Evolutionary conservation across 1,139 yeast species (phyloP).

Genomic region (Arxiozyma telluris): DNA sequence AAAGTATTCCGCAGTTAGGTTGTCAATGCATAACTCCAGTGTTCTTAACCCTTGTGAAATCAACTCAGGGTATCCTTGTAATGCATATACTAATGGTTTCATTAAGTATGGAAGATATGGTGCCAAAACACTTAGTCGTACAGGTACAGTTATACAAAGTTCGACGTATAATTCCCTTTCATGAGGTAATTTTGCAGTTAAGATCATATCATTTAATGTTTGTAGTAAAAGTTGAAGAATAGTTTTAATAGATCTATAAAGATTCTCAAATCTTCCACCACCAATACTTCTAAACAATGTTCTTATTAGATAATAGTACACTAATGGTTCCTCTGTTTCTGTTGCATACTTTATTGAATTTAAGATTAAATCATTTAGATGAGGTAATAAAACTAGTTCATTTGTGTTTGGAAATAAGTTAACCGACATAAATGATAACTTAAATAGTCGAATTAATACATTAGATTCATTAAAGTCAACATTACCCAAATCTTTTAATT

Average conservation of each 20-base stretch:
- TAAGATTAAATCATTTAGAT: conserved; percentile 70
- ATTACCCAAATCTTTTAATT: conserved; percentile 71
- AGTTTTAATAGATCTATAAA: conserved; percentile 89
- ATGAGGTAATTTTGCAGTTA: conserved; percentile 77
- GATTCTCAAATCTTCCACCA: conserved; percentile 87
- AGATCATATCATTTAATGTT: conserved; percentile 72
- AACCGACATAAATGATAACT: conserved; percentile 91
- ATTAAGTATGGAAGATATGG: conserved; percentile 85
- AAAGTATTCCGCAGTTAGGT: conserved; percentile 88
- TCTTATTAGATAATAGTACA: conserved; percentile 79
- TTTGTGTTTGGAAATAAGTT: conserved; percentile 81
- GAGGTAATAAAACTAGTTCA: conserved; percentile 81
- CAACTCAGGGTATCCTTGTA: conserved; percentile 83
- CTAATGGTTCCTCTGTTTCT: conserved; percentile 84
- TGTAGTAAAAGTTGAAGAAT: conserved; percentile 78
- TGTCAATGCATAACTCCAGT: conserved; percentile 92
- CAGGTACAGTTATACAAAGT: conserved; percentile 91
- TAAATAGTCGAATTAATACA: conserved; percentile 75
- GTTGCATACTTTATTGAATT: conserved; percentile 75
- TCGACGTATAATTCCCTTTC: conserved; percentile 93
- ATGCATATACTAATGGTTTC: conserved; percentile 83
- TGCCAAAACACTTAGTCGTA: conserved; percentile 80
- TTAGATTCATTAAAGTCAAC: conserved; percentile 72
- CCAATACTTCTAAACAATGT: conserved; percentile 90
- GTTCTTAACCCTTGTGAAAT: conserved; percentile 92